Percentiles rank a stretch among this genome's conserved stretches.
phyloP scores from a whole-genome alignment of 129 eudicot species.

The Artemisia annua region DNA sequence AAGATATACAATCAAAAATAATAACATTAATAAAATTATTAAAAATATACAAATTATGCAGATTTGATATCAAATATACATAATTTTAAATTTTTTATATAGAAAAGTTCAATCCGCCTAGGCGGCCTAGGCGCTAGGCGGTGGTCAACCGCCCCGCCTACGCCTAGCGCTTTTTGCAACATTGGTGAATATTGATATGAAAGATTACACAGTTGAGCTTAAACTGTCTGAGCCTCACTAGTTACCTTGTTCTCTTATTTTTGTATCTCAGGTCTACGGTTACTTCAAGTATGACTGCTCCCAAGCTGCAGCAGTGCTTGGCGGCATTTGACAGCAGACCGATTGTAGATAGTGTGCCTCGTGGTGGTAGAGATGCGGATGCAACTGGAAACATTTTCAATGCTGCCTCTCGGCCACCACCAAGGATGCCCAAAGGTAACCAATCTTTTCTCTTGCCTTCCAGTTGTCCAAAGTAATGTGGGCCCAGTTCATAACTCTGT shows the following conservation, averaged over 20 bases:
- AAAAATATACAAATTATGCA: too few relatives aligned
- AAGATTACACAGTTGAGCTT: not conserved
- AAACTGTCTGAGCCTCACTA: not conserved
- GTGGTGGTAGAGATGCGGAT: conserved; percentile 14
- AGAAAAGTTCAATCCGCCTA: too few relatives aligned
- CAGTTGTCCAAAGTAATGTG: not conserved
- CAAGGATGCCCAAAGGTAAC: conserved; percentile 38
- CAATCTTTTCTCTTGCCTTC: conserved; percentile 8
- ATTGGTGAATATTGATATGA: conserved; percentile 8
- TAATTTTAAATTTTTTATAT: too few relatives aligned
- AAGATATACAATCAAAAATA: too few relatives aligned
- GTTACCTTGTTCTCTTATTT: not conserved
- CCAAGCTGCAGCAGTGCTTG: conserved; percentile 60
- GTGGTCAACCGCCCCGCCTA: too few relatives aligned
- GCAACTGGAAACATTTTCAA: conserved; percentile 34
- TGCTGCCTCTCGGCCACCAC: conserved; percentile 43
- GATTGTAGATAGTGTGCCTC: conserved; percentile 34
- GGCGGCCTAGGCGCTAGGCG: too few relatives aligned
- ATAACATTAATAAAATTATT: too few relatives aligned
- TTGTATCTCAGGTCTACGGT: conserved; percentile 66
- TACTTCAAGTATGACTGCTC: conserved; percentile 59
- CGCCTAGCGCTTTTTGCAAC: too few relatives aligned
- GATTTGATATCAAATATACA: too few relatives aligned
- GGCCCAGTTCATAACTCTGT: not conserved
- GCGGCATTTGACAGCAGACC: conserved; percentile 49